phyloP scores from a whole-genome alignment of 768 basidiomycete species.

The Leccinum obscurum region DNA sequence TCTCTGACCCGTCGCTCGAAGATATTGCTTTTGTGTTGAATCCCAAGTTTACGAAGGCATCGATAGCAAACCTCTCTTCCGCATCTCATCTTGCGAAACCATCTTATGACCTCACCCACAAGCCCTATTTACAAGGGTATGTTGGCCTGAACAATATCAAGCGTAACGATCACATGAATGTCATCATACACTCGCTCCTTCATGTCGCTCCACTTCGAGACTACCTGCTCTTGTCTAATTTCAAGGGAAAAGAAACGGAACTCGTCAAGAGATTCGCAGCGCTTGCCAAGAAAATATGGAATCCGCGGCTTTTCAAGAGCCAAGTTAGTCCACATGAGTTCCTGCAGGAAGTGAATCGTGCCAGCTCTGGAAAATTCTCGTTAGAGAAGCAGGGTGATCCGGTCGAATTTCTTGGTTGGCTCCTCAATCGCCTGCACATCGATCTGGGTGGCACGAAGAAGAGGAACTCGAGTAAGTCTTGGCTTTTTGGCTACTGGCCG shows the following conservation, averaged over 20 bases:
- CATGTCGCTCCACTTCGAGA: conserved; percentile 91
- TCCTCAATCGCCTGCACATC: conserved; percentile 89
- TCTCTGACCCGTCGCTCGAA: conserved; percentile 94
- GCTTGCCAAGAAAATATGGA: conserved; percentile 94
- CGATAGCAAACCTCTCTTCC: conserved; percentile 56
- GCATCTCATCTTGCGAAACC: conserved; percentile 62
- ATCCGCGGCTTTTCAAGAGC: conserved; percentile 92
- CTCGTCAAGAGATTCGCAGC: conserved; percentile 84
- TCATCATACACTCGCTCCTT: conserved; percentile 89
- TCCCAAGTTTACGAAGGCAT: conserved; percentile 74
- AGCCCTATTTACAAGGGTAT: conserved; percentile 88
- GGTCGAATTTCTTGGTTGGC: conserved; percentile 93
- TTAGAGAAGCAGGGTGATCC: conserved; percentile 96
- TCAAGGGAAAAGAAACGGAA: conserved; percentile 77
- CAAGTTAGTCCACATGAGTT: conserved; percentile 99
- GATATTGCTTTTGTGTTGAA: conserved; percentile 91
- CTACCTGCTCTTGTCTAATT: conserved; percentile 76
- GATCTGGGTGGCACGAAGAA: conserved; percentile 96
- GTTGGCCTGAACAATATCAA: conserved; percentile 98
- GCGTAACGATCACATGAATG: conserved; percentile 96
- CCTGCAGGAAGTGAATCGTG: conserved; percentile 91
- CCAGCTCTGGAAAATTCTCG: conserved; percentile 87
- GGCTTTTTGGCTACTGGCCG: conserved; percentile 12
- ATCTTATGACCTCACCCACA: conserved; percentile 81
- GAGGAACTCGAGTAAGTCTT: conserved; percentile 77